Evolutionary conservation across 2,329 filamentous ascomycete species (phyloP), one percentile per base, ranked within the genome.

Genomic region (Microdochium nivale): DNA sequence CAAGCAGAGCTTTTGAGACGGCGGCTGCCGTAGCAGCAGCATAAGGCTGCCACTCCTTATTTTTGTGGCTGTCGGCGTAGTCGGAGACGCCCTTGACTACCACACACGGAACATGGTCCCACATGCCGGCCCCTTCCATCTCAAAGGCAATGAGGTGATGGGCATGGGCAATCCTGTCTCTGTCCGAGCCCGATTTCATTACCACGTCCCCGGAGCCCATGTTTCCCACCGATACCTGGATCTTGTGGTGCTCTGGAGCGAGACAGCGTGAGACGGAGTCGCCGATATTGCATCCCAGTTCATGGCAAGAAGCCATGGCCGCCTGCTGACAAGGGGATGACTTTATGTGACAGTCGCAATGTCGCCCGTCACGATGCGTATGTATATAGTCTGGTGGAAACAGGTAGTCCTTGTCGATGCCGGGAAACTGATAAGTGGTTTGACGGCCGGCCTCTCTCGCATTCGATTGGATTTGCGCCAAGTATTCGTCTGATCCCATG

Each of bases 61-160:
- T 66, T 51, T 70, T 70, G 53, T 72, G 69, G 23, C 65, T 65
- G 52, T 72, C 70, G 0, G 66, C 62, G 43, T 72, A 73, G 56
- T 72, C 65, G 49, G 63, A 68, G 0, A 69, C 62, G 1, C 66
- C 66, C 53, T 61, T 66, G 49, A 65, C 62, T 30, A 64, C 49
- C 3, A 66, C 55, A 27, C 53, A 61, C 1, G 61, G 60, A 7
- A 65, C 43, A 19, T 58, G 53, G 19, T 66, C 56, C 62, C 60
- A 65, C 3, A 64, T 55, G 3, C 65, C 65, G 2, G 62, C 64
- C 2, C 60, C 61, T 49, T 70, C 67, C 65, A 70, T 69, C 37
- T 70, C 67, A 49, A 65, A 67, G 10, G 44, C 60, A 35, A 63
- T 60, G 16, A 63, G 54, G 1, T 56, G 49, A 2, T 64, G 54